A percentile compares a stretch with the other conserved stretches of the same genome.
Evolutionary conservation across 1,284 basidiomycete species (phyloP).

Genomic region (Coniophora puteana): DNA sequence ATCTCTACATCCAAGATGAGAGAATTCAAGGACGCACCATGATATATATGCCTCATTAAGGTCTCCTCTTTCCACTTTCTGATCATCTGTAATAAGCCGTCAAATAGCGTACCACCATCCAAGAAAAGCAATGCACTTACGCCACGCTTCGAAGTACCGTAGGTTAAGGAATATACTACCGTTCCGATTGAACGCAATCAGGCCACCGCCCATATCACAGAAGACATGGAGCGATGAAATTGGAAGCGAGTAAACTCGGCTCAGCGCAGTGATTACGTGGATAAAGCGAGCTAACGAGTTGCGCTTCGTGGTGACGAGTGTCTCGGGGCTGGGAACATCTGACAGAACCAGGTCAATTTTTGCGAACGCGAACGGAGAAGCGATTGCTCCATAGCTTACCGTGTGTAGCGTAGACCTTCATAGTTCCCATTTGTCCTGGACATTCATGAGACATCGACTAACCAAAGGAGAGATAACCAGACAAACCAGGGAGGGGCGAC

Average conservation of each 20-base stretch:
- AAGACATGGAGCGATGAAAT: conserved; percentile 82
- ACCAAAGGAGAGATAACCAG: background rate
- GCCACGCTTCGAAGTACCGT: conserved; percentile 86
- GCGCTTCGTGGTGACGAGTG: conserved; percentile 49
- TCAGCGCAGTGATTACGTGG: conserved; percentile 53
- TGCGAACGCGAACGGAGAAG: no score
- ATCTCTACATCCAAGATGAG: background rate
- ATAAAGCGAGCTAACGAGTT: conserved; percentile 67
- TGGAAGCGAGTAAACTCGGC: conserved; percentile 60
- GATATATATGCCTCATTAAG: conserved; percentile 75
- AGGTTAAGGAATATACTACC: conserved; percentile 91
- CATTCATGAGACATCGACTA: conserved; percentile 7
- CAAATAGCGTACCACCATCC: background rate
- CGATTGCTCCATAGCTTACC: conserved; percentile 45
- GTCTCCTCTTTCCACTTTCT: conserved; percentile 56
- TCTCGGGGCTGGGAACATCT: conserved; percentile 53
- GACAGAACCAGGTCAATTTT: background rate
- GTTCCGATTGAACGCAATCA: conserved; percentile 92
- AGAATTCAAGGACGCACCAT: conserved; percentile 39
- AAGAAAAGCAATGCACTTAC: conserved; percentile 41
- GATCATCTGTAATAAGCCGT: conserved; percentile 53
- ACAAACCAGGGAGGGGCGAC: conserved; percentile 10
- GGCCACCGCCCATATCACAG: conserved; percentile 74
- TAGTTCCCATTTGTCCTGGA: conserved; percentile 56
- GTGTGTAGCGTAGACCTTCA: conserved; percentile 68